Evolutionary conservation across 129 eudicot species (phyloP).

Genomic region (Centaurea solstitialis): DNA sequence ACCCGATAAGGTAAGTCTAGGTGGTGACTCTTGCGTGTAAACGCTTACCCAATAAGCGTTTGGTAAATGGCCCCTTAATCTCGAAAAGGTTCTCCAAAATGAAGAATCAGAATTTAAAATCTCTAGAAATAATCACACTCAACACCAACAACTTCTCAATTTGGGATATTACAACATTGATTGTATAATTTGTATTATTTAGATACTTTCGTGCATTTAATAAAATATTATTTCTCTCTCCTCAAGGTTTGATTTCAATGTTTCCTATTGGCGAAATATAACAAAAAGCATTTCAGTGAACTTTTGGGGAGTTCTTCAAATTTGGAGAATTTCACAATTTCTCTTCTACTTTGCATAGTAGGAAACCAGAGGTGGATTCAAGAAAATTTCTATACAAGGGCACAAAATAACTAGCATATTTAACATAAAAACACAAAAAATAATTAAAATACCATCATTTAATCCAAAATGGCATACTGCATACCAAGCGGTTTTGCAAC

Average conservation of each 20-base stretch:
- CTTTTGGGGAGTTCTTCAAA: neutral
- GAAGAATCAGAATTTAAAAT: no score
- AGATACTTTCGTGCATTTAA: no score
- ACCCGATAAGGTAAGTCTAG: no score
- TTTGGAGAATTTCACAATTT: neutral
- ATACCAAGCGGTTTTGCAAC: neutral
- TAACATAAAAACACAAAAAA: no score
- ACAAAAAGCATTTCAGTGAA: no score
- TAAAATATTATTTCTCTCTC: neutral
- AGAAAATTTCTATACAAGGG: no score
- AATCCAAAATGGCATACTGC: neutral
- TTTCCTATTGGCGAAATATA: neutral
- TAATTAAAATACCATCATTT: neutral
- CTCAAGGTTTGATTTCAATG: neutral
- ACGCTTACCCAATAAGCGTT: no score
- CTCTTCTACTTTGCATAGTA: neutral
- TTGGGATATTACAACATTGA: neutral
- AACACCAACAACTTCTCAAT: neutral
- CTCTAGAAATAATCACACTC: neutral
- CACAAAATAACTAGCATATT: neutral
- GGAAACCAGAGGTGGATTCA: neutral
- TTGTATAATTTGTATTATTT: no score
- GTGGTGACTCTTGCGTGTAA: no score
- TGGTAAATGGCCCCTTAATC: no score
- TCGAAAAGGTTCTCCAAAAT: no score